Base-by-base conservation (phyloP, 768 basidiomycete genomes). In the Suillus discolor region DNA sequence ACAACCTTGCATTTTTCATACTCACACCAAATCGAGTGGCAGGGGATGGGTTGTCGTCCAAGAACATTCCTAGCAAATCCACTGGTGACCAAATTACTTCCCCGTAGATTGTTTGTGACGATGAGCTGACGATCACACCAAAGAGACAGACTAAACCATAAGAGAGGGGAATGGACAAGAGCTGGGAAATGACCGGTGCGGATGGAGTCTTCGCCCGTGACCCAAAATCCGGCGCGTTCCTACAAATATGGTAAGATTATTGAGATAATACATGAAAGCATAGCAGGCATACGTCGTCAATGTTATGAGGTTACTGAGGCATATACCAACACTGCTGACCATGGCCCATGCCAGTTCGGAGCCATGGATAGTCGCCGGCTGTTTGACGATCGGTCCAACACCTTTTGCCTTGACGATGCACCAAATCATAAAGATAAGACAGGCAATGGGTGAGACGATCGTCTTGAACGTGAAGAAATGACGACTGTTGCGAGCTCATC, bases 391-490 rank as follows among this genome's bases (percentile, higher is more conserved):
- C 13, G 90, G 88, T 0, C 90, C 91, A 11, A 90, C 86, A 38
- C 92, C 91, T 55, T 89, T 83, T 0, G 90, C 89, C 70, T 88
- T 89, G 55, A 87, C 83, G 68, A 93, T 87, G 68, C 86, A 87
- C 89, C 91, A 90, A 63, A 89, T 81, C 79, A 90, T 89, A 78
- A 89, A 90, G 4, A 80, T 80, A 65, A 89, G 80, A 34, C 86
- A 89, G 9, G 87, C 89, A 53, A 81, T 81, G 1, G 89, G 87
- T 1, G 85, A 84, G 28, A 92, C 78, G 67, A 90, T 81, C 1
- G 90, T 85, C 72, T 93, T 93, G 69, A 88, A 70, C 3, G 88
- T 89, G 82, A 93, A 93, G 47, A 92, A 79, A 72, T 91, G 88
- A 44, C 87, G 88, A 66, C 85, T 86, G 67, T 36, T 38, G 25